phyloP scores from a whole-genome alignment of 257 asterid genomes.

The Primulina huaijiensis region DNA sequence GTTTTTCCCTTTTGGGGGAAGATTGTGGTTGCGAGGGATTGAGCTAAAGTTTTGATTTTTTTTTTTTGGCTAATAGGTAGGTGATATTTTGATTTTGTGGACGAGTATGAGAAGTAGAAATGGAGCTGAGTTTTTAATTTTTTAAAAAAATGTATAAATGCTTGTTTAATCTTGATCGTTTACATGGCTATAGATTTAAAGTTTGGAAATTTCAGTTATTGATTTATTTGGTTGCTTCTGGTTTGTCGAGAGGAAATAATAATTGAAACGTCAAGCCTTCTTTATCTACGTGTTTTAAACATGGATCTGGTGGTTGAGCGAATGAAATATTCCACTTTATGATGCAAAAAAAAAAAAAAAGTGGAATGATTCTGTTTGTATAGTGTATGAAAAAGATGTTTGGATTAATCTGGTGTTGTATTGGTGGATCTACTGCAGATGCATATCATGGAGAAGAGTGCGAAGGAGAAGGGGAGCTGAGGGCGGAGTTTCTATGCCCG shows the following conservation, averaged over 20 bases:
- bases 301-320: background rate
- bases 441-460: constrained; percentile 59
- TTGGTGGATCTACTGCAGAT: constrained; percentile 35
- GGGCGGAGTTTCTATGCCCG: constrained; percentile 75
- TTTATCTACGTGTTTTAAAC: background rate
- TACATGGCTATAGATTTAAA: background rate
- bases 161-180: background rate
- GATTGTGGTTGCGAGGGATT: background rate
- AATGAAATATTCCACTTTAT: too few species aligned
- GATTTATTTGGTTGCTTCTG: background rate
- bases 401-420: background rate
- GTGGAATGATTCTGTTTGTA: background rate
- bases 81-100: constrained; percentile 12
- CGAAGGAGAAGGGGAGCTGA: constrained; percentile 56
- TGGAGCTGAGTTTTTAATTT: background rate
- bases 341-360: background rate
- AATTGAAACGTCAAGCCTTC: background rate
- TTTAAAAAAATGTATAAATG: background rate
- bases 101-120: background rate
- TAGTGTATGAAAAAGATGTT: constrained; percentile 7
- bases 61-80: background rate
- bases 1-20: background rate
- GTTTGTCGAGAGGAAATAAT: constrained; percentile 9
- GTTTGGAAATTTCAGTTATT: background rate
- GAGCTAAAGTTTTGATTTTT: background rate